Evolutionary conservation across 345 rosid species (phyloP).

Genomic region (Gossypium longicalyx): DNA sequence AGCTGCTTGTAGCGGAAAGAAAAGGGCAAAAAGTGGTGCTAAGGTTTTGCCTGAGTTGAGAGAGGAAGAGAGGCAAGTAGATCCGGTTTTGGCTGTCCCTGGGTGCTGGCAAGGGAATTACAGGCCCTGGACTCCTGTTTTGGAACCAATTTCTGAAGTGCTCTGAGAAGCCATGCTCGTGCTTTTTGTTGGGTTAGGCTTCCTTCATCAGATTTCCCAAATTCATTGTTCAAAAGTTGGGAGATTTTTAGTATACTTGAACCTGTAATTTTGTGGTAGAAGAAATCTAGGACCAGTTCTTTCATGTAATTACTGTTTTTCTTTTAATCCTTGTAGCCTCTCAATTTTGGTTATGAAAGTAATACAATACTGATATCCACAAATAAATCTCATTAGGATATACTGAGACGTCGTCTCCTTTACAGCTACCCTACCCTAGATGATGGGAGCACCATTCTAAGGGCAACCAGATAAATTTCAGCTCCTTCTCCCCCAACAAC

Average conservation of each 20-base stretch:
- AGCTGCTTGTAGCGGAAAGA: slow-evolving; percentile 8
- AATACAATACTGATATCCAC: too few relatives aligned
- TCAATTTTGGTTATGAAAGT: too few relatives aligned
- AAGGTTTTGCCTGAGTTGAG: slow-evolving; percentile 31
- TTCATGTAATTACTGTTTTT: not conserved
- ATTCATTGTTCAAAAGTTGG: not conserved
- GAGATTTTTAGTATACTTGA: not conserved
- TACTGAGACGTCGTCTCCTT: too few relatives aligned
- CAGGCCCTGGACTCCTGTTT: slow-evolving; percentile 33
- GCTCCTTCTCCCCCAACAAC: too few relatives aligned
- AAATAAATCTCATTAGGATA: too few relatives aligned
- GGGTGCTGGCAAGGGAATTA: slow-evolving; percentile 9
- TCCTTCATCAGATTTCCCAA: not conserved
- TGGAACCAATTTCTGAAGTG: slow-evolving; percentile 31
- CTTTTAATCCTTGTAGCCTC: too few relatives aligned
- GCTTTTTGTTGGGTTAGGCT: not conserved
- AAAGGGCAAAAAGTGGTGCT: slow-evolving; percentile 18
- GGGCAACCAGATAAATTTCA: too few relatives aligned
- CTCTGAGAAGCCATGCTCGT: not conserved
- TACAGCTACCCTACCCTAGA: too few relatives aligned
- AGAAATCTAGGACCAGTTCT: not conserved
- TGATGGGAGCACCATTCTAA: too few relatives aligned
- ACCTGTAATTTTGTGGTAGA: not conserved
- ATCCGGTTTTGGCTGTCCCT: not conserved
- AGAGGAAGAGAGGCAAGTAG: not conserved